Base-by-base conservation (phyloP, 148 eudicot genomes). In the Limonium bicolor region DNA sequence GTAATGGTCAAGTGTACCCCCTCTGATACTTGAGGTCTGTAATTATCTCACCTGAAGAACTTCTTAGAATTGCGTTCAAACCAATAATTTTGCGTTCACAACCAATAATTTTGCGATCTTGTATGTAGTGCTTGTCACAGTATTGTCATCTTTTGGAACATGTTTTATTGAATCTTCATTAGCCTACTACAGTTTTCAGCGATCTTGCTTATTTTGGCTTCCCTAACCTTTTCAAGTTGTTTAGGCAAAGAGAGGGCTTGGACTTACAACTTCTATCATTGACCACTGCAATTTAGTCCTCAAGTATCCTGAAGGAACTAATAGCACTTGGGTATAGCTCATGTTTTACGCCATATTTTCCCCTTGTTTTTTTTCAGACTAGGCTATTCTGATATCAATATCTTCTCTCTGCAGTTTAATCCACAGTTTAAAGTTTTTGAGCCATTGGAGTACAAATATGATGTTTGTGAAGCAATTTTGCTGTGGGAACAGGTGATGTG, bases 251-350 rank as follows among this genome's bases (percentile, higher is more conserved):
- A 66, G 87, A 73, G 96, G 96, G 40, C 78, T 86, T 46, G 96
- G 96, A 55, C 87, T 86, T 50, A 68, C 93, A 27, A 93, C 94
- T 46, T 69, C 75, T 47, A 66, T 78, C 25, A 60, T 86, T 42
- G 87, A 86, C 48, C 96, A 86, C 52, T 86, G 96, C 71, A 82
- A 82, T 53, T 54, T 86, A 63, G 60, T 73, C 40, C 87, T 86
- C 41, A 86, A 75, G 65, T 86, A 69, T 48, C 94, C 96, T 1
- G 56, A 70, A 62, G 96, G 77, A 59, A 86, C 96, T 44, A 82
- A 86, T 55, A 86, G 96, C 69, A 78, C 93, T 35, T 86, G 96
- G 96, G 96, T 82, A 34, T 30, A 67, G n/a, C n/a, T n/a, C n/a
- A n/a, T n/a, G n/a, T n/a, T n/a, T n/a, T n/a, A n/a, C n/a, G n/a